phyloP scores from a whole-genome alignment of 495 filamentous ascomycete genomes.

The Stereocaulon alpinum region DNA sequence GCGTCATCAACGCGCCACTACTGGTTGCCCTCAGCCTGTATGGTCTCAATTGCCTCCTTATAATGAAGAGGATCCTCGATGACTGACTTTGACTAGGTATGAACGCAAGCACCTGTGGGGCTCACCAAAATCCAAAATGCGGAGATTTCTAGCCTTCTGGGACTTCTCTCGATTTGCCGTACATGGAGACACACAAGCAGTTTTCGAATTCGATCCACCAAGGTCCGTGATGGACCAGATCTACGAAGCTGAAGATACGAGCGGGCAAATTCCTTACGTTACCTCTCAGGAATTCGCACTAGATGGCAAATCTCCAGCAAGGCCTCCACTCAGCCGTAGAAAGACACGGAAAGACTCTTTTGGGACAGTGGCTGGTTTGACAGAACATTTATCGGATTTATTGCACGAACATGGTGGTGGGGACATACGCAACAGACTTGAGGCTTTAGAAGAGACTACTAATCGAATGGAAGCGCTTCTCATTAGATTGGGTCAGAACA shows the following conservation, averaged over 20 bases:
- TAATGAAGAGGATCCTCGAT: constrained; percentile 13
- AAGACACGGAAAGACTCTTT: constrained; percentile 26
- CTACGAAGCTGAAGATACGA: constrained; percentile 42
- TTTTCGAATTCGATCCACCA: constrained; percentile 58
- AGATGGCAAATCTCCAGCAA: constrained; percentile 10
- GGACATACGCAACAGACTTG: constrained; percentile 22
- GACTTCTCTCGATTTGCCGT: constrained; percentile 43
- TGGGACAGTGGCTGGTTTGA: constrained; percentile 22
- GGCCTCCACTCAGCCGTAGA: not conserved
- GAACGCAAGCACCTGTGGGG: constrained; percentile 15
- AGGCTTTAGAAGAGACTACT: constrained; percentile 25
- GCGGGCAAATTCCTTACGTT: constrained; percentile 22
- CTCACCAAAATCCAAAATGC: constrained; percentile 13
- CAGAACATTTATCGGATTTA: constrained; percentile 20
- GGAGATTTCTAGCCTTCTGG: constrained; percentile 31
- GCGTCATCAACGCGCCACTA: constrained; percentile 53
- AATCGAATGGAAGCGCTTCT: constrained; percentile 28
- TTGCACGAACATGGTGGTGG: constrained; percentile 21
- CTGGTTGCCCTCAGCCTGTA: constrained; percentile 48
- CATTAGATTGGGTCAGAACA: constrained; percentile 18
- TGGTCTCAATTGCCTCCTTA: constrained; percentile 39
- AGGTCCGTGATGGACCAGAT: constrained; percentile 43
- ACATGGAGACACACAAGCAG: constrained; percentile 55
- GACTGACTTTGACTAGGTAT: constrained; percentile 33
- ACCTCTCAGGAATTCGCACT: constrained; percentile 6